phyloP scores from a whole-genome alignment of 2,329 filamentous ascomycete genomes.

The Colletotrichum sp. region DNA sequence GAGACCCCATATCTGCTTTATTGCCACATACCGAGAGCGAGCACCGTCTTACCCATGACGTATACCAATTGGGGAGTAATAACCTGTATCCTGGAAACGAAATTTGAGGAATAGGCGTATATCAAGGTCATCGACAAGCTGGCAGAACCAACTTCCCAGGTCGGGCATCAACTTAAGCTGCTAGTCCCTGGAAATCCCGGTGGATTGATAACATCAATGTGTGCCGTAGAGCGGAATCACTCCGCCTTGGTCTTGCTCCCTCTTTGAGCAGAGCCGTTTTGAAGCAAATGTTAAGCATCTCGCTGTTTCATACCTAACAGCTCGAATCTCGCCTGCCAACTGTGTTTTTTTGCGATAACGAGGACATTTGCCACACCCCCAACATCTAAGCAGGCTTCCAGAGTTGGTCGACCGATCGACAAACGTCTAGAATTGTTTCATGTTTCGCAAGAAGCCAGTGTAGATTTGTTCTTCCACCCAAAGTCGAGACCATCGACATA shows the following conservation, averaged over 20 bases:
- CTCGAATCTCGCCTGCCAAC: not conserved
- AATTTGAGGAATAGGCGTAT: not conserved
- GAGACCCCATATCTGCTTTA: not conserved
- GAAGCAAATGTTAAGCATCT: not conserved
- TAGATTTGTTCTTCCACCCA: not conserved
- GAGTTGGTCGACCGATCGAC: not conserved
- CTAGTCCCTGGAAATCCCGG: not conserved
- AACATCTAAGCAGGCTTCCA: not conserved
- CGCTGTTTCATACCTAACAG: not conserved
- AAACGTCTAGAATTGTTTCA: not conserved
- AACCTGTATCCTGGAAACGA: not conserved
- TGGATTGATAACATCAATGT: not conserved
- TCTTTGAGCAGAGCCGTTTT: not conserved
- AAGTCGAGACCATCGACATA: not conserved
- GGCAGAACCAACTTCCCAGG: not conserved
- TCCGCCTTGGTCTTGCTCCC: not conserved
- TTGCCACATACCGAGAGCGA: not conserved
- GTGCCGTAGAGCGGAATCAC: not conserved
- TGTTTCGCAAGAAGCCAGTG: not conserved
- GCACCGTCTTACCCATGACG: not conserved
- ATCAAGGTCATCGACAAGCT: not conserved
- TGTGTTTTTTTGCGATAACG: not conserved
- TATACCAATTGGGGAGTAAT: not conserved
- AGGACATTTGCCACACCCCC: not conserved
- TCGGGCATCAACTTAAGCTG: not conserved